phyloP scores from a whole-genome alignment of 2,329 filamentous ascomycete genomes.

The Fusarium sp. region DNA sequence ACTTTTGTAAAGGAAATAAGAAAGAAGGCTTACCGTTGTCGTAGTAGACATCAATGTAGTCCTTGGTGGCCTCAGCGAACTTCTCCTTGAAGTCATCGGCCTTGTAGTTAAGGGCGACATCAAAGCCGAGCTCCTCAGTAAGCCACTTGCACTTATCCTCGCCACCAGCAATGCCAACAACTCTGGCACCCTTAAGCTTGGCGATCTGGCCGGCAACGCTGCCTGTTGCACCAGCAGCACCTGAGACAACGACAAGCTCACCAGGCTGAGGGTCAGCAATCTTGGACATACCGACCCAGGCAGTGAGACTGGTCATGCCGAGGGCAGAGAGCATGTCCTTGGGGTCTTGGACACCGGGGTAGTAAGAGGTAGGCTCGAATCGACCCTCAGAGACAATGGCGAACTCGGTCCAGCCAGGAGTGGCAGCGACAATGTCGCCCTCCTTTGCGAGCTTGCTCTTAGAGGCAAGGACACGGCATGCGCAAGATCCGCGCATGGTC shows the following conservation, averaged over 20 bases:
- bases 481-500: constrained; percentile 73
- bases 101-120: constrained; percentile 78
- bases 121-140: constrained; percentile 72
- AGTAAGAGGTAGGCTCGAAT: constrained; percentile 55
- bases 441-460: constrained; percentile 65
- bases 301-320: constrained; percentile 78
- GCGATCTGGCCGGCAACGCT: constrained; percentile 82
- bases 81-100: constrained; percentile 68
- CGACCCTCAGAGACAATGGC: constrained; percentile 67
- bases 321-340: constrained; percentile 72
- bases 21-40: constrained; percentile 64
- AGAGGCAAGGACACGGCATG: constrained; percentile 71
- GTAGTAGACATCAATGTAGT: constrained; percentile 76
- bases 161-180: constrained; percentile 74
- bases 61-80: constrained; percentile 68
- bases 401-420: constrained; percentile 74
- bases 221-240: constrained; percentile 82
- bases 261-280: constrained; percentile 75
- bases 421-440: constrained; percentile 68
- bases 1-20: background rate
- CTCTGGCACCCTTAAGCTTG: constrained; percentile 73
- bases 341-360: constrained; percentile 56
- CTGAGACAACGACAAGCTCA: constrained; percentile 81
- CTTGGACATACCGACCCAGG: constrained; percentile 79
- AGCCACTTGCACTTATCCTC: constrained; percentile 77